These are phyloP conservation scores for Diaporthe citrichinensis DNA, from an alignment of 2,329 filamentous ascomycete genomes.

Conservation along the genomic window DNA sequence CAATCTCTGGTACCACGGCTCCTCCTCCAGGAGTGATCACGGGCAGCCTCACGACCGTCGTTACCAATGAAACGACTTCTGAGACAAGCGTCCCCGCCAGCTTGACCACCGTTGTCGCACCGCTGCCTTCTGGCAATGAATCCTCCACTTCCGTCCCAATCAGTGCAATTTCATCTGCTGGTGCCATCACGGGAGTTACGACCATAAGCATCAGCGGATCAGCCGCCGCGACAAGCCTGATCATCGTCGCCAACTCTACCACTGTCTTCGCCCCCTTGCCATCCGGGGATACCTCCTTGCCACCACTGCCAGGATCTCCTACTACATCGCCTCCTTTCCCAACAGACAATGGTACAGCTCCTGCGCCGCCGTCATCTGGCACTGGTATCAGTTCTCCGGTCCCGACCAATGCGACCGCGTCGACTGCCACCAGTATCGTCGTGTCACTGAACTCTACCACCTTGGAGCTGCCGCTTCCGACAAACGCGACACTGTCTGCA, in stretches of 20 bases:
- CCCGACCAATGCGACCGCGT: slow-evolving; percentile 1
- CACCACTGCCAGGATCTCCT: slow-evolving; percentile 22
- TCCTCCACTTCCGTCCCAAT: slow-evolving; percentile 20
- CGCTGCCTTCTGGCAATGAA: slow-evolving; percentile 30
- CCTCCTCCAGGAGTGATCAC: slow-evolving; percentile 7
- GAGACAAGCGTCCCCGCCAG: slow-evolving; percentile 30
- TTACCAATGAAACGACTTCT: slow-evolving; percentile 20
- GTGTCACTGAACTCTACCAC: slow-evolving; percentile 37
- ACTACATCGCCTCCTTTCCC: slow-evolving; percentile 13
- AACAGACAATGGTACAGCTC: slow-evolving; percentile 29
- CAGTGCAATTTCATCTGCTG: slow-evolving; percentile 9
- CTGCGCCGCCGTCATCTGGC: slow-evolving; percentile 32
- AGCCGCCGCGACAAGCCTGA: slow-evolving; percentile 37
- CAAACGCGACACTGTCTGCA: slow-evolving; percentile 26
- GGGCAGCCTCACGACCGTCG: slow-evolving; percentile 25
- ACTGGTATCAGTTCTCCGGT: slow-evolving; percentile 7
- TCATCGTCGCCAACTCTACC: slow-evolving; percentile 35
- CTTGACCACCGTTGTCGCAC: slow-evolving; percentile 27
- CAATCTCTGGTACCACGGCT: not conserved
- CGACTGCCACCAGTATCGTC: slow-evolving; percentile 27
- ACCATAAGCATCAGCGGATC: slow-evolving; percentile 39
- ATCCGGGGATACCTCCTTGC: not conserved
- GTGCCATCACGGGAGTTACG: slow-evolving; percentile 33
- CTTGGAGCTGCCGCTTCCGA: slow-evolving; percentile 35
- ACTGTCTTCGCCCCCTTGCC: slow-evolving; percentile 37